Base-by-base conservation (phyloP, 768 basidiomycete genomes). In the Boletus edulis region DNA sequence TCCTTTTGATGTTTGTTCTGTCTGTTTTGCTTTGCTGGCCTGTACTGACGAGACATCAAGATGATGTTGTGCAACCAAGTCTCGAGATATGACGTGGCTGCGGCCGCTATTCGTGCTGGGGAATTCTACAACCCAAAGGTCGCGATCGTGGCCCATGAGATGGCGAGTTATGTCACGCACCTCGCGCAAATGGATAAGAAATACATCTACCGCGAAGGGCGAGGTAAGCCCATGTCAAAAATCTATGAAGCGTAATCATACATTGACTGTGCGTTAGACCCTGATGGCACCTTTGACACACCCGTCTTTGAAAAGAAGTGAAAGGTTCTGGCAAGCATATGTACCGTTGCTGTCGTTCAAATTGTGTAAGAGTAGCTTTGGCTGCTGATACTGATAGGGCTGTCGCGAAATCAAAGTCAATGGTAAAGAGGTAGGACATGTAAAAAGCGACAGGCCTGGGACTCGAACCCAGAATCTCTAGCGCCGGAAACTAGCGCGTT, bases 51-150 rank as follows among this genome's bases (percentile, higher is more conserved):
- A 39, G 17, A 10, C 46, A 8, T 20, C 35, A 32, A 86, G 83
- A 89, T 89, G 88, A 85, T 89, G 87, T 68, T 89, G 17, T 78
- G 78, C 66, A 89, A 89, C 68, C 72, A 75, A 49, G 85, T 85
- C 0, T 87, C 86, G 31, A 78, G 87, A 37, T 89, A 82, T 67
- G 74, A 85, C 51, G 78, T 89, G 38, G 87, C 87, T 32, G 72
- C 79, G 5, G 76, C 76, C 13, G 87, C 86, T 9, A 75, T 89
- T 35, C 77, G 78, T 14, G 80, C 79, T 34, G 85, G 78, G 11
- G 80, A 84, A 8, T 57, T 61, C 32, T 64, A 70, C 51, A 88
- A 89, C 61, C 62, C 76, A 18, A 75, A 73, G 43, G 79, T 88
- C 3, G 78, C 84, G 8, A 76, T 81, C 12, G 76, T 74, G 56